These are phyloP conservation scores for Flaveria trinervia DNA, from an alignment of 129 eudicot genomes.

Conservation along the genomic window DNA sequence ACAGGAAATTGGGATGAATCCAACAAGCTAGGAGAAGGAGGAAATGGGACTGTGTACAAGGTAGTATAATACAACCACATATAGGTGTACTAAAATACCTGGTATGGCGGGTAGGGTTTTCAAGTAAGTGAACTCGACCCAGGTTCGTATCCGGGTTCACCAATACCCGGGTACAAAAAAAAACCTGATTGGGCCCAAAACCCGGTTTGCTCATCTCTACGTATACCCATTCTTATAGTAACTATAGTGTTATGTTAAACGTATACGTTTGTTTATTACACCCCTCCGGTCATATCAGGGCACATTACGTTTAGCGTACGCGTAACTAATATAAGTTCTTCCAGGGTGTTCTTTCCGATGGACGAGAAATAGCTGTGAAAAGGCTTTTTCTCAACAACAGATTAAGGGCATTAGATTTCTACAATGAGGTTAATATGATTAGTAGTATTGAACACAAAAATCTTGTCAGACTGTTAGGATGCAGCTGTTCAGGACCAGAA, in stretches of 20 bases:
- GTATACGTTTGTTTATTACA: no score
- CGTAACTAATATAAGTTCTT: not conserved
- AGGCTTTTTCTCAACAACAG: conserved; percentile 83
- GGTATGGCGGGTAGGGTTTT: no score
- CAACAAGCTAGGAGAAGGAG: conserved; percentile 55
- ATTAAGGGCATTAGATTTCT: conserved; percentile 85
- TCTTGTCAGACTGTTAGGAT: conserved; percentile 70
- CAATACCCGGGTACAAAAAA: no score
- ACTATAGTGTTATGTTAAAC: no score
- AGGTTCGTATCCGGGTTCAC: no score
- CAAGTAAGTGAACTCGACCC: no score
- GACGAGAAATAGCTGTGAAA: conserved; percentile 91
- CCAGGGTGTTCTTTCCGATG: conserved; percentile 80
- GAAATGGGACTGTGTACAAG: conserved; percentile 79
- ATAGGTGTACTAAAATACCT: no score
- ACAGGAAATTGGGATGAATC: conserved; percentile 64
- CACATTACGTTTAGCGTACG: no score
- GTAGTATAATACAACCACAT: conserved; percentile 39
- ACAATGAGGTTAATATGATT: conserved; percentile 75
- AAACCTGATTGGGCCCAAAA: no score
- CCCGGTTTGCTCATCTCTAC: no score
- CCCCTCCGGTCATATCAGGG: no score
- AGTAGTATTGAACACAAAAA: conserved; percentile 76
- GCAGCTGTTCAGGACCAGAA: conserved; percentile 81
- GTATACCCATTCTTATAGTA: no score